Base-by-base conservation (phyloP, 257 asterid genomes). In the Salvia splendens region DNA sequence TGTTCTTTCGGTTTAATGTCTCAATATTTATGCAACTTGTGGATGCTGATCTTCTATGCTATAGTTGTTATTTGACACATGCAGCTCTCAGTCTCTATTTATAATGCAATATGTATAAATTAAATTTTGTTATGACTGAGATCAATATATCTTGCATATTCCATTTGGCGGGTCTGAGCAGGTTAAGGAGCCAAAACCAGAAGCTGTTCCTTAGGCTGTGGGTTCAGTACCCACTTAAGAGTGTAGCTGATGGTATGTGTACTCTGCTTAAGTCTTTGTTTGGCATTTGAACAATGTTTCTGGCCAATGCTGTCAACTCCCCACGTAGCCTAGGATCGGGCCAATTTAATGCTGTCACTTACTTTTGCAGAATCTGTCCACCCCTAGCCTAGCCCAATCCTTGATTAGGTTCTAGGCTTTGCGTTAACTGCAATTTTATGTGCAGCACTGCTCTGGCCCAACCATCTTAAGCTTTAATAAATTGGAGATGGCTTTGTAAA, bases 131-230 rank as follows among this genome's bases (percentile, higher is more conserved):
- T 20, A 20, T 20, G 24, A 20, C 24, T 20, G 24, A 20, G 24
- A 20, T 20, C 24, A 20, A 20, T 20, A 20, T 20, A 20, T 20
- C 24, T 20, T 20, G 35, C 71, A 16, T 68, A 65, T 20, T 47
- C 14, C 48, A 33, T 64, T 60, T 65, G 33, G 71, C 75, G 91
- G 99, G 82, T 89, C 99, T 65, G 98, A 94, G 87, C 99, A 94
- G 81, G 99, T 91, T 89, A 94, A 88, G 75, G 98, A 91, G 79
- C 98, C 88, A 2, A 98, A 91, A 75, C 89, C 77, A 49, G 98
- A 85, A 78, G 85, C 81, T 73, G 84, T 78, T 64, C 58, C 95
- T 32, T 88, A 80, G 80, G 80, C 66, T 17, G 86, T 66, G 82
- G n/a, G 76, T 72, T 75, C 96, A 71, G 91, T 91, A 35, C 85